Evolutionary conservation across 305 asterid species (phyloP).

Genomic region (Fraxinus nigra): DNA sequence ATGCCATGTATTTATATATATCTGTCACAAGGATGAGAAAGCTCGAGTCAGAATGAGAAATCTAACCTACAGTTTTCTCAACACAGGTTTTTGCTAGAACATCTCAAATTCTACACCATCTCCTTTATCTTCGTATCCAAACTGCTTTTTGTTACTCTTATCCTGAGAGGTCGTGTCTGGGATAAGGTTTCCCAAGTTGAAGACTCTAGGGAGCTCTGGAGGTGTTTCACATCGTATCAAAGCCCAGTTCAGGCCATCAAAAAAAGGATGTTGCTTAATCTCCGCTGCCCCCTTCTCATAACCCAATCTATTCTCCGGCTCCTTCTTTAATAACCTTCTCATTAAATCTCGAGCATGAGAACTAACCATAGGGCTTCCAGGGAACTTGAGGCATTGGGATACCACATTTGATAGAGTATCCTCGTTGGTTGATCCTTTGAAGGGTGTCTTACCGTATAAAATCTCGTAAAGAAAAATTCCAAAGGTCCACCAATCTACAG

Average conservation of each 20-base stretch:
- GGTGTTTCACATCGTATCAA: slow-evolving; percentile 74
- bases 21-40: slow-evolving; percentile 18
- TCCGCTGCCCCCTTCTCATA: slow-evolving; percentile 74
- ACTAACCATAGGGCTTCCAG: slow-evolving; percentile 60
- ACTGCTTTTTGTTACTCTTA: slow-evolving; percentile 31
- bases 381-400: slow-evolving; percentile 65
- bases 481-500: slow-evolving; percentile 96
- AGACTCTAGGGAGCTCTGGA: slow-evolving; percentile 63
- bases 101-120: slow-evolving; percentile 65
- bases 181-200: slow-evolving; percentile 39
- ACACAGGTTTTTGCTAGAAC: slow-evolving; percentile 48
- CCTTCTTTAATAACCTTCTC: slow-evolving; percentile 63
- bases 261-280: slow-evolving; percentile 81
- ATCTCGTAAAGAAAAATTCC: slow-evolving; percentile 80
- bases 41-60: slow-evolving; percentile 13
- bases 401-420: slow-evolving; percentile 71
- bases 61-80: slow-evolving; percentile 27
- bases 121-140: slow-evolving; percentile 38
- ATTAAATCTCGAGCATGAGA: slow-evolving; percentile 71
- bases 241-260: slow-evolving; percentile 87
- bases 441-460: slow-evolving; percentile 79
- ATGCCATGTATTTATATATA: slow-evolving; percentile 9
- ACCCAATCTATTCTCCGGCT: slow-evolving; percentile 75
- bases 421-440: slow-evolving; percentile 62
- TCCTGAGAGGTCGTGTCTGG: slow-evolving; percentile 25